Base-by-base conservation (phyloP, 2,329 filamentous ascomycete genomes). In the Alternaria postmessia region DNA sequence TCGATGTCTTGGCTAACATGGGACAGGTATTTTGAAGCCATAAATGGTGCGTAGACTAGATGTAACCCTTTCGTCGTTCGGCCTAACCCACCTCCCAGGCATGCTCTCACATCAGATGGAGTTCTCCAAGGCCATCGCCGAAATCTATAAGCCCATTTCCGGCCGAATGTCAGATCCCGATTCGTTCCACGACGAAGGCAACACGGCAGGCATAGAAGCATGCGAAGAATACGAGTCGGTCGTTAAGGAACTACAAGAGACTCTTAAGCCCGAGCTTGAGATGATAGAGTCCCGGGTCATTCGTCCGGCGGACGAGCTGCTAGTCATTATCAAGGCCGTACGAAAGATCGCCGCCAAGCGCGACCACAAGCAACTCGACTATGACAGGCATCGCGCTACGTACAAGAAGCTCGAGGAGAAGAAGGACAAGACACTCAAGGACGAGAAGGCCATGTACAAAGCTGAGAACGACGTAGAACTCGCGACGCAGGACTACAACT, bases 101-200 rank as follows among this genome's bases (percentile, higher is more conserved):
- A 99, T 99, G 95, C 87, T 99, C 73, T 88, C 85, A 76, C 94
- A 98, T 81, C 95, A 99, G 83, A 98, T 99, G 81, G 94, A 96
- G 78, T 99, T 99, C 83, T 97, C 94, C 71, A 89, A 97, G 81
- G 92, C 94, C 68, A 94, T 97, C 84, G 90, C 91, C 66, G 95
- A 99, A 80, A 91, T 99, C 73, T 99, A 99, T 85, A 96, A 96
- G 79, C 95, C 95, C 69, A 99, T 99, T 72, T 97, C 94, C 56
- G 95, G 95, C 56, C 91, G 95, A 75, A 87, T 96, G 80, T 98
- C 94, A 46, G 95, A 99, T 79, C 95, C 95, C 9, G 90, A 94
- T 72, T 91, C 91, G 8, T 86, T 92, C 66, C 86, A 91, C 55
- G 84, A 90, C 44, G 91, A 96, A 79, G 93, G 93, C 57, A 98